A percentile compares a stretch with the other conserved stretches of the same genome.
phyloP scores from a whole-genome alignment of 495 filamentous ascomycete species.

The Xylaria bambusicola region DNA sequence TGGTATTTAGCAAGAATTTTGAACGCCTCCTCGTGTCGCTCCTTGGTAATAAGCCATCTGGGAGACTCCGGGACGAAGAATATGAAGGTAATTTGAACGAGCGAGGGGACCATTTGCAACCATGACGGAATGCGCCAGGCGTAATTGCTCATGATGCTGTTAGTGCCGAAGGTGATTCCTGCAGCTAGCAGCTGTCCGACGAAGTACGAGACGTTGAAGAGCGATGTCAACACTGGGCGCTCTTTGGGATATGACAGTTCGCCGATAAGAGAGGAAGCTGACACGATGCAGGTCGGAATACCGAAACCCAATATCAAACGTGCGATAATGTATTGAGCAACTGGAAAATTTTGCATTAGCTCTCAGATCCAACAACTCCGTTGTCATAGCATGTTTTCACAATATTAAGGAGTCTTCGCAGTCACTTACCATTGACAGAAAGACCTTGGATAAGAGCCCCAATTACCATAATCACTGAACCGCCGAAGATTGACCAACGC shows the following conservation, averaged over 20 bases:
- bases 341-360: conserved; percentile 22
- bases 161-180: conserved; percentile 60
- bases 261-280: conserved; percentile 62
- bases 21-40: conserved; percentile 54
- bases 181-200: conserved; percentile 65
- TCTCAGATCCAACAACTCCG: neutral
- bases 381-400: neutral
- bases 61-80: conserved; percentile 57
- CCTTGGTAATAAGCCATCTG: conserved; percentile 55
- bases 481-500: conserved; percentile 59
- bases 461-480: conserved; percentile 58
- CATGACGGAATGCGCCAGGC: conserved; percentile 67
- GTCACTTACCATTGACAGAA: conserved; percentile 38
- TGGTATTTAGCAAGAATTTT: conserved; percentile 59
- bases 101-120: conserved; percentile 56
- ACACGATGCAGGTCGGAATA: conserved; percentile 63
- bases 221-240: conserved; percentile 61
- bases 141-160: conserved; percentile 58
- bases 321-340: conserved; percentile 64
- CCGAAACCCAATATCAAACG: conserved; percentile 65
- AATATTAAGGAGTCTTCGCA: neutral
- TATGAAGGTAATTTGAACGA: conserved; percentile 59
- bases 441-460: conserved; percentile 57
- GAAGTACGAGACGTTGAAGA: conserved; percentile 69
- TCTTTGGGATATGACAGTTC: conserved; percentile 69